Conservation (phyloP, 139 green algal species). For the Dunaliella primolecta region DNA sequence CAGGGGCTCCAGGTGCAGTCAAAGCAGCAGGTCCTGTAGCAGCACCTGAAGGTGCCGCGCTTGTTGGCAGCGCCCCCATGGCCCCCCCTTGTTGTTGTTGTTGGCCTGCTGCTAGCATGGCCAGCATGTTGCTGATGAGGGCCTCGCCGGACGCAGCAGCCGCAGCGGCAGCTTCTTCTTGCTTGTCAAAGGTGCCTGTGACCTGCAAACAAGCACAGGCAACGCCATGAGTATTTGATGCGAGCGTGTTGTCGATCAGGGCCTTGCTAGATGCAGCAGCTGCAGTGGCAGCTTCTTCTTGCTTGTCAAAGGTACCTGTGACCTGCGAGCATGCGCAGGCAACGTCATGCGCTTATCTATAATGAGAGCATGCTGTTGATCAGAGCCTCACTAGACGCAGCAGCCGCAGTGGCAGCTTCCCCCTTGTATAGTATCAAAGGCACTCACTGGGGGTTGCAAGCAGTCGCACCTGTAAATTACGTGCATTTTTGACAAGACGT, state of each 20-base stretch:
- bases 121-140: neutral
- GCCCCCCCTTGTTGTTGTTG: no score
- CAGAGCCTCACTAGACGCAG: neutral
- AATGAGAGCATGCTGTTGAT: neutral
- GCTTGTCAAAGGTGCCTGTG: neutral
- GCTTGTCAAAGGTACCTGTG: neutral
- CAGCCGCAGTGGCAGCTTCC: neutral
- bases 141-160: neutral
- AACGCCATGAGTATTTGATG: no score
- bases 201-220: no score
- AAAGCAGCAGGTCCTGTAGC: no score
- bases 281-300: neutral
- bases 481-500: no score
- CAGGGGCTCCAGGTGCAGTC: neutral
- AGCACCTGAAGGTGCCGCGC: no score
- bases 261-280: neutral
- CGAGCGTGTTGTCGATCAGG: neutral
- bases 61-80: no score
- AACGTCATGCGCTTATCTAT: no score
- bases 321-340: no score
- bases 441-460: neutral
- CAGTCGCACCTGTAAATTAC: no score
- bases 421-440: neutral
- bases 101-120: neutral
- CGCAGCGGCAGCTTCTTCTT: neutral